phyloP scores from a whole-genome alignment of 257 asterid genomes.

The Solanum peruvianum region DNA sequence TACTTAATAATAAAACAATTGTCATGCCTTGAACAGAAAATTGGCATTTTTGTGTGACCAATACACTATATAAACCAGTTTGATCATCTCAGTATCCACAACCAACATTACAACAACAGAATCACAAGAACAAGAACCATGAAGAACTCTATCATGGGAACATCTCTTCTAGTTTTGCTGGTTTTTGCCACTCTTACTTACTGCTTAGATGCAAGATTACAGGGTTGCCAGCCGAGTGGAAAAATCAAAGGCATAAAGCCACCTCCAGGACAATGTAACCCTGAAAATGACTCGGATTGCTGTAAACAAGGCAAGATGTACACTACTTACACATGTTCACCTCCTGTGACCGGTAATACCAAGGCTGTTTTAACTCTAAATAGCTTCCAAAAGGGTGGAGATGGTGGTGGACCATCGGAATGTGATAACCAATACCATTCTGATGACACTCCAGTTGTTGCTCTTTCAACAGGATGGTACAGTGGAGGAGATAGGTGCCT shows the following conservation, averaged over 20 bases:
- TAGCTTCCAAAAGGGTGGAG: constrained; percentile 37
- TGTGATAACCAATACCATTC: constrained; percentile 30
- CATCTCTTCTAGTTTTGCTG: constrained; percentile 1
- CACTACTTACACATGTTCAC: constrained; percentile 29
- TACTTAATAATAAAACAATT: neutral
- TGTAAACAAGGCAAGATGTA: constrained; percentile 17
- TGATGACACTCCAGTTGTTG: constrained; percentile 23
- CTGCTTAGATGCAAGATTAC: neutral
- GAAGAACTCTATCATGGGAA: neutral
- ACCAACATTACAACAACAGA: neutral
- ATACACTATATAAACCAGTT: neutral
- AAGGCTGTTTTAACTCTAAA: constrained; percentile 27
- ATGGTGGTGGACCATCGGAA: constrained; percentile 31
- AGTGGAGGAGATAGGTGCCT: constrained; percentile 19
- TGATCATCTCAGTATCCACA: neutral
- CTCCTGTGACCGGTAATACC: constrained; percentile 11
- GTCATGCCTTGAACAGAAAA: neutral
- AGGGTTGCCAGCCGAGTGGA: constrained; percentile 27
- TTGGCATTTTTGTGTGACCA: neutral
- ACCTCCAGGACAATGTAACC: constrained; percentile 34
- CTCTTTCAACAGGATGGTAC: constrained; percentile 38
- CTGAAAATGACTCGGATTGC: constrained; percentile 21
- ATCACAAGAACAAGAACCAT: neutral
- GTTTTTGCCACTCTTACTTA: neutral
- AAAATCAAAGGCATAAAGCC: constrained; percentile 18